A percentile compares a stretch with the other conserved stretches of the same genome.
Conservation (phyloP, 805 yeast genomes). For the Lachancea kluyveri region DNA sequence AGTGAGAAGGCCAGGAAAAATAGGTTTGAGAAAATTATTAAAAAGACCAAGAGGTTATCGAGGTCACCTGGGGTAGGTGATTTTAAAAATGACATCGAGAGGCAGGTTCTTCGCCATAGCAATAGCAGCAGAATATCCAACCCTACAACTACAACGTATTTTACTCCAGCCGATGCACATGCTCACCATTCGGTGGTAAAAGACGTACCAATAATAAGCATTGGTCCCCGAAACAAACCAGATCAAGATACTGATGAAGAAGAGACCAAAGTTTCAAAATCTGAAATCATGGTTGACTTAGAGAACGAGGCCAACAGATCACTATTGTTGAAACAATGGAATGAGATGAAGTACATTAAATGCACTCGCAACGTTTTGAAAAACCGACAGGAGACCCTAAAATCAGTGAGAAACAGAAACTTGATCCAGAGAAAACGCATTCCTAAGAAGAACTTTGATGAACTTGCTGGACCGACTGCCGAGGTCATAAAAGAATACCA, state of each 20-base stretch:
- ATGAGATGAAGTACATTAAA: slow-evolving; percentile 19
- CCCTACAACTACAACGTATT: slow-evolving; percentile 3
- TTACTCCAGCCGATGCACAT: slow-evolving; percentile 12
- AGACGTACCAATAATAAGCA: slow-evolving; percentile 4
- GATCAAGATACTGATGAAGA: background rate
- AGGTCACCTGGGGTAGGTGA: slow-evolving; percentile 10
- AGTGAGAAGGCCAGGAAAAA: slow-evolving; percentile 12
- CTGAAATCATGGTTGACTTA: background rate
- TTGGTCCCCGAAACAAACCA: background rate
- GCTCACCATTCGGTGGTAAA: slow-evolving; percentile 2
- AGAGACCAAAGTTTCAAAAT: slow-evolving; percentile 5
- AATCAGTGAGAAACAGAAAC: slow-evolving; percentile 17
- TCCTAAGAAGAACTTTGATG: slow-evolving; percentile 13
- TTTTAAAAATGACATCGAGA: background rate
- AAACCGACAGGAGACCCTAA: slow-evolving; percentile 23
- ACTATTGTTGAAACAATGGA: slow-evolving; percentile 19
- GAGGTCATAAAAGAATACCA: slow-evolving; percentile 18
- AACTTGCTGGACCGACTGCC: slow-evolving; percentile 14
- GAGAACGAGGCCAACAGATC: slow-evolving; percentile 2
- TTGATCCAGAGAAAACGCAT: slow-evolving; percentile 13
- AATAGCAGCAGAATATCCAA: background rate
- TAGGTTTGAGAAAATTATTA: slow-evolving; percentile 20
- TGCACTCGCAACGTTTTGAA: slow-evolving; percentile 22
- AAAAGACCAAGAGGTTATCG: slow-evolving; percentile 17
- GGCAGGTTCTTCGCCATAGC: too few species aligned